phyloP scores from a whole-genome alignment of 257 asterid species.

The Catharanthus roseus region DNA sequence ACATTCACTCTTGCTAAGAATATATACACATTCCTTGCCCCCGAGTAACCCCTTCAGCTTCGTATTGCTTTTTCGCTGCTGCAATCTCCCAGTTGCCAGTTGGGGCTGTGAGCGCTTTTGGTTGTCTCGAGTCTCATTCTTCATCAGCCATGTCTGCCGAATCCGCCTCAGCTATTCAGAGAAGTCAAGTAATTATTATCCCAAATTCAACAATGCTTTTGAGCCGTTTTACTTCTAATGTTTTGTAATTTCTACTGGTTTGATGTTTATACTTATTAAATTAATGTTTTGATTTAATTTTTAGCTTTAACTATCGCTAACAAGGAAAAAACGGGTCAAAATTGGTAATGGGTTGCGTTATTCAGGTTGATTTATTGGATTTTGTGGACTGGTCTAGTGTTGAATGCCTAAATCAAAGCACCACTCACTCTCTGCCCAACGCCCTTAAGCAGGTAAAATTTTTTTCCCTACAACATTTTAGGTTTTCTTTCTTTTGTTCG shows the following conservation, averaged over 20 bases:
- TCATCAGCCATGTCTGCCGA: slow-evolving; percentile 55
- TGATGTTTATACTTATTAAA: not conserved
- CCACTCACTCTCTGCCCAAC: slow-evolving; percentile 44
- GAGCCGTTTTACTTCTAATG: too few species aligned
- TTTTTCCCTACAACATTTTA: not conserved
- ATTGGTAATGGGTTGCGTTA: slow-evolving; percentile 1
- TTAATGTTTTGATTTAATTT: not conserved
- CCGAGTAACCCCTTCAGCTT: too few species aligned
- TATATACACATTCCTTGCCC: too few species aligned
- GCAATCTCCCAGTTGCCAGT: not conserved
- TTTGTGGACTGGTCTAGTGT: slow-evolving; percentile 77
- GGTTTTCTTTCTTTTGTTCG: not conserved
- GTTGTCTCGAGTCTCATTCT: not conserved
- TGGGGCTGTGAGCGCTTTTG: not conserved
- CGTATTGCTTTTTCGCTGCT: not conserved
- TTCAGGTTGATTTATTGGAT: slow-evolving; percentile 70
- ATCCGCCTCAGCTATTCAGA: slow-evolving; percentile 49
- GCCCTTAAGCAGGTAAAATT: slow-evolving; percentile 66
- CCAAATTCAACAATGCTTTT: too few species aligned
- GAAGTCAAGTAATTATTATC: slow-evolving; percentile 41
- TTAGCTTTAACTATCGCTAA: not conserved
- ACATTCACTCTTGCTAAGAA: too few species aligned
- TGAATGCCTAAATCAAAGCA: slow-evolving; percentile 72
- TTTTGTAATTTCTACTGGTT: too few species aligned
- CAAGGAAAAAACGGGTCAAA: too few species aligned